phyloP scores from a whole-genome alignment of 2,329 filamentous ascomycete genomes.

The Metarhizium sp. region DNA sequence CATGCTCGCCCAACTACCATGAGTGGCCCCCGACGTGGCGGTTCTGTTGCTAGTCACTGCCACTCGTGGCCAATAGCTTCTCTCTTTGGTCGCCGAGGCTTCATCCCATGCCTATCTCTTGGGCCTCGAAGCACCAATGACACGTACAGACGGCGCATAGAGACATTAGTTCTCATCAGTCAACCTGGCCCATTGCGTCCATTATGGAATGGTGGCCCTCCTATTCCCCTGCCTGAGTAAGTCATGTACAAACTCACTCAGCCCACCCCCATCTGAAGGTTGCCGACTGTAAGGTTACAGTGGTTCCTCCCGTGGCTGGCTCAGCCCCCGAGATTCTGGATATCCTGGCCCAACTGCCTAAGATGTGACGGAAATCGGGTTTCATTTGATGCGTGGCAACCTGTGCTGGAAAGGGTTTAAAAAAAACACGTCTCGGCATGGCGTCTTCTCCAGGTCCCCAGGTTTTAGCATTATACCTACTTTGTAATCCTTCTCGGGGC shows the following conservation, averaged over 20 bases:
- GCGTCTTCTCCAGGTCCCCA: background rate
- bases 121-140: background rate
- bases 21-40: constrained; percentile 2
- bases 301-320: constrained; percentile 6
- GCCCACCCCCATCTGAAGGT: background rate
- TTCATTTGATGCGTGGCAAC: background rate
- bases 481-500: background rate
- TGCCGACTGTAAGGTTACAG: constrained; percentile 3
- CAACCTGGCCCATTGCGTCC: background rate
- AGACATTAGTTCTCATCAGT: background rate
- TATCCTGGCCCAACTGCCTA: background rate
- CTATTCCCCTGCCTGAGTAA: background rate
- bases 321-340: constrained; percentile 3
- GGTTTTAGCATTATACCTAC: background rate
- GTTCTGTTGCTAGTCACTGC: constrained; percentile 1
- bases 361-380: constrained; percentile 1
- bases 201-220: background rate
- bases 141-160: background rate
- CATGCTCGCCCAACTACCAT: background rate
- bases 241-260: background rate
- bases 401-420: background rate
- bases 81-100: background rate
- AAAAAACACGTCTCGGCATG: constrained; percentile 1
- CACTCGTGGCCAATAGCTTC: constrained; percentile 2
- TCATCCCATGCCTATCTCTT: background rate